Evolutionary conservation across 2,329 filamentous ascomycete genomes (phyloP), one percentile per base, ranked within the genome.

Genomic region (Fusarium sp.): DNA sequence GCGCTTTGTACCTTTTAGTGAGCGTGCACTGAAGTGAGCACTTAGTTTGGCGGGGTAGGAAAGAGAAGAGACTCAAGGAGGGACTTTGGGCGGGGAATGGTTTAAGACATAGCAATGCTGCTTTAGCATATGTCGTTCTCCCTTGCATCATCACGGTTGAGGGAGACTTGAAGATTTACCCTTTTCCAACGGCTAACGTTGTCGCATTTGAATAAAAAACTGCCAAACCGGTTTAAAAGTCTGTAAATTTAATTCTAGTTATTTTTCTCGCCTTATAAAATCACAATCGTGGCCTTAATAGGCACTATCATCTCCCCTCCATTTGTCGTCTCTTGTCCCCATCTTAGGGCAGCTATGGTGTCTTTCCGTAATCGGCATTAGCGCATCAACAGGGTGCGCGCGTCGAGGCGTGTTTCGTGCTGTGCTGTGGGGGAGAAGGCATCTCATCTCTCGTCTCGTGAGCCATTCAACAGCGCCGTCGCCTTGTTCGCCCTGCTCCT

Each of bases 401-500:
- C 50, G 55, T 53, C 44, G 29, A 56, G 46, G 64, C 64, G 64
- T 67, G 64, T 67, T 40, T 25, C 40, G 19, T 19, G 19, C 19
- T 19, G 19, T 31, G 54, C 35, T 67, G 55, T 64, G 53, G 61
- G 53, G 57, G 49, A 53, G 26, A 44, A 36, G 34, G 34, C 50
- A 47, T 53, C 40, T 54, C 46, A 49, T 46, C 35, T 56, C 53
- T 34, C 49, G 55, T 47, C 41, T 53, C 58, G 52, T 48, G 53
- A 66, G 46, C 58, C 53, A 49, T 57, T 67, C 44, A 36, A 65
- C 38, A 58, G 40, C 58, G 51, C 53, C 42, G 53, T 51, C 64
- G 66, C 68, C 68, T 70, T 64, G 59, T 67, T 58, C 64, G 62
- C 68, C 68, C 63, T 65, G 67, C 43, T 67, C 58, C 53, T 36